Percentiles rank a stretch among this genome's conserved stretches.
Evolutionary conservation across 1,139 yeast genomes (phyloP).

Genomic region (Scheffersomyces insectosa): DNA sequence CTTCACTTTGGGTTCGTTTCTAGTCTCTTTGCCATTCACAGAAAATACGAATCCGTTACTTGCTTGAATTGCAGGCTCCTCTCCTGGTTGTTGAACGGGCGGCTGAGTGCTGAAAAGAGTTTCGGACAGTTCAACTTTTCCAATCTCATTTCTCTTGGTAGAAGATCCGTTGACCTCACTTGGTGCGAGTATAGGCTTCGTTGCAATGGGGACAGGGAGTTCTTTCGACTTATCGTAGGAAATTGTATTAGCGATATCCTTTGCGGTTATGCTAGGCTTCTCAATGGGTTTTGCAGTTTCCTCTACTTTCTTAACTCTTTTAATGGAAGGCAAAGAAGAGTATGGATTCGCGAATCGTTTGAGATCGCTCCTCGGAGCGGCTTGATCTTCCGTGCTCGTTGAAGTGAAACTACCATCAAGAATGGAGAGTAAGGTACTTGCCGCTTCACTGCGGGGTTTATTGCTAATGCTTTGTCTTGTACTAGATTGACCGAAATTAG

Average conservation of each 20-base stretch:
- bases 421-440: constrained; percentile 62
- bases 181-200: no score
- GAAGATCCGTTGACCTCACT: not conserved
- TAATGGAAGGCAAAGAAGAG: constrained; percentile 28
- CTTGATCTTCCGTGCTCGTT: constrained; percentile 1
- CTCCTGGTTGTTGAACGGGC: not conserved
- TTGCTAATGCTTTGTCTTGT: not conserved
- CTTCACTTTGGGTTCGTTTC: not conserved
- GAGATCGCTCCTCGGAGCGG: constrained; percentile 16
- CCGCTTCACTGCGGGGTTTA: constrained; percentile 58
- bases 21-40: not conserved
- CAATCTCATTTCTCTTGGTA: not conserved
- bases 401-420: constrained; percentile 41
- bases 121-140: not conserved
- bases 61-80: not conserved
- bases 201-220: constrained; percentile 12
- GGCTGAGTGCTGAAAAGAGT: no score
- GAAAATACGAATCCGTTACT: not conserved
- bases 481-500: no score
- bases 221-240: constrained; percentile 35
- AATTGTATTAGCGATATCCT: constrained; percentile 38
- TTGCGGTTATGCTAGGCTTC: constrained; percentile 26
- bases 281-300: constrained; percentile 3
- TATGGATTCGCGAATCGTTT: constrained; percentile 56
- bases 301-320: constrained; percentile 14